Evolutionary conservation across 441 rosid species (phyloP).

Genomic region (Jatropha podagrica): DNA sequence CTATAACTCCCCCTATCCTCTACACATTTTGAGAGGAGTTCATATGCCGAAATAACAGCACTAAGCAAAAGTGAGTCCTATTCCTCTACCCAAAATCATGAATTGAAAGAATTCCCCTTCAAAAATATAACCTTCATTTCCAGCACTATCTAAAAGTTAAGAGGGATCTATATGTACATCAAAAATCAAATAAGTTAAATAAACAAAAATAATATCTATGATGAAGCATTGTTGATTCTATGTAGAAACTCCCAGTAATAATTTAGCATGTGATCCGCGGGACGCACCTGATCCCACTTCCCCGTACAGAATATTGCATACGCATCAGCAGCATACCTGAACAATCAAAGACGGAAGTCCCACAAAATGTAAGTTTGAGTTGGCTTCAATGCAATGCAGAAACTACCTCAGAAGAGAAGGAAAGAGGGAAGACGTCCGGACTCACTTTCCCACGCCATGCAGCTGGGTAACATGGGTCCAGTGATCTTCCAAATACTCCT

Average conservation of each 20-base stretch:
- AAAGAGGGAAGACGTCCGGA: neutral
- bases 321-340: slow-evolving; percentile 87
- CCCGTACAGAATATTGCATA: slow-evolving; percentile 87
- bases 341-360: neutral
- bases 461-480: slow-evolving; percentile 83
- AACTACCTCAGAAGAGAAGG: neutral
- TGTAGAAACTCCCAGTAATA: slow-evolving; percentile 43
- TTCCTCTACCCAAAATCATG: too few species aligned
- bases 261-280: slow-evolving; percentile 52
- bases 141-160: too few species aligned
- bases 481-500: slow-evolving; percentile 54
- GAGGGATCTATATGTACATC: too few species aligned
- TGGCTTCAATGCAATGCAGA: neutral
- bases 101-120: too few species aligned
- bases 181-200: too few species aligned
- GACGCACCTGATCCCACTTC: slow-evolving; percentile 51
- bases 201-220: neutral
- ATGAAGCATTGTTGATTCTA: neutral
- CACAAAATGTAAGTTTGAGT: neutral
- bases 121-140: too few species aligned
- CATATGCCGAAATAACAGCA: too few species aligned
- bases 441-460: slow-evolving; percentile 76
- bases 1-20: too few species aligned
- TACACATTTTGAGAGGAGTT: too few species aligned
- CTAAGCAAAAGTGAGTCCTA: too few species aligned